Conservation (phyloP, 2,329 filamentous ascomycete genomes). For the Rutstroemia sp. region DNA sequence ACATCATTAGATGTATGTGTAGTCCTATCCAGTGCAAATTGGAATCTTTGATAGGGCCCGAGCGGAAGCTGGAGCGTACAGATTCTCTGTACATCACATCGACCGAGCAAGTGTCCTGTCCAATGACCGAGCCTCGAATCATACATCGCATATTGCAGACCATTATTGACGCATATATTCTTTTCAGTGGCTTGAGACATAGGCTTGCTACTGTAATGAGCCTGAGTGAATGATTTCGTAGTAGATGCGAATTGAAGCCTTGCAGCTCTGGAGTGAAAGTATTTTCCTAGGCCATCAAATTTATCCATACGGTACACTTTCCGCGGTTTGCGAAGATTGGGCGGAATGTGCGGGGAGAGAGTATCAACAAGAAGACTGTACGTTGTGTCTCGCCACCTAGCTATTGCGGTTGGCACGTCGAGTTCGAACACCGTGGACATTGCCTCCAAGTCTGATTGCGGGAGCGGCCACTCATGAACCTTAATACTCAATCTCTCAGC, state of each 20-base stretch:
- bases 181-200: too few species aligned
- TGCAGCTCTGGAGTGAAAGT: background rate
- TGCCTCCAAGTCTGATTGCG: slow-evolving; percentile 26
- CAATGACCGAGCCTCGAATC: too few species aligned
- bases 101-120: too few species aligned
- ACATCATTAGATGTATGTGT: slow-evolving; percentile 40
- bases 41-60: slow-evolving; percentile 17
- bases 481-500: slow-evolving; percentile 33
- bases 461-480: slow-evolving; percentile 51
- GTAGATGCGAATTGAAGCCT: slow-evolving; percentile 17
- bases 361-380: slow-evolving; percentile 35
- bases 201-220: slow-evolving; percentile 28
- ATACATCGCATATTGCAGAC: too few species aligned
- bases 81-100: too few species aligned
- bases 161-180: too few species aligned
- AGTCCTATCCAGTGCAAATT: slow-evolving; percentile 19
- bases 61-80: slow-evolving; percentile 37
- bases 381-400: slow-evolving; percentile 42
- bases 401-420: slow-evolving; percentile 33
- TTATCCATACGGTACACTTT: background rate
- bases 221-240: slow-evolving; percentile 15
- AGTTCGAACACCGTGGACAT: slow-evolving; percentile 49
- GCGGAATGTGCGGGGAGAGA: slow-evolving; percentile 21
- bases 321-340: background rate
- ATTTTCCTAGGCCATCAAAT: slow-evolving; percentile 7